A percentile compares a stretch with the other conserved stretches of the same genome.
Evolutionary conservation across 2,329 filamentous ascomycete genomes (phyloP).

Genomic region (Pseudogymnoascus verrucosus): DNA sequence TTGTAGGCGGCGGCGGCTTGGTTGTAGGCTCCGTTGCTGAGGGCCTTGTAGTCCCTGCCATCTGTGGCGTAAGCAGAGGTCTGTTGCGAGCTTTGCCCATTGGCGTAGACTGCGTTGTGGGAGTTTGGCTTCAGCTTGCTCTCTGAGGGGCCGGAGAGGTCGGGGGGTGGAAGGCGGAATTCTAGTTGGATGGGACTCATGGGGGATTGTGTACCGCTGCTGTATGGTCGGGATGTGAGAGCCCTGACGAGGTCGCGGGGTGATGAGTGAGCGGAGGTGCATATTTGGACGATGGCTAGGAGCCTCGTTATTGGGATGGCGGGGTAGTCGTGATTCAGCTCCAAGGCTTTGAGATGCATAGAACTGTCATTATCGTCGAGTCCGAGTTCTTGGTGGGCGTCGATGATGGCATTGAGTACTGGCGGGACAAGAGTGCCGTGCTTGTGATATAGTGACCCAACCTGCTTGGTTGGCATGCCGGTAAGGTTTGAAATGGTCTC

Average conservation of each 20-base stretch:
- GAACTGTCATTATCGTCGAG: conserved; percentile 38
- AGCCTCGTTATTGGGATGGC: conserved; percentile 40
- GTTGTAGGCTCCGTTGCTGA: conserved; percentile 37
- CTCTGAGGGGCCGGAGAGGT: not conserved
- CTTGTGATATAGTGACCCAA: conserved; percentile 53
- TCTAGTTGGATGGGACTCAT: conserved; percentile 20
- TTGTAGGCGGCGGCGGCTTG: conserved; percentile 52
- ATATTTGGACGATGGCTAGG: conserved; percentile 46
- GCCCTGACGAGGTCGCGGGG: conserved; percentile 53
- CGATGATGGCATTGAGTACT: conserved; percentile 45
- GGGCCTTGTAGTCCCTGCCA: conserved; percentile 8
- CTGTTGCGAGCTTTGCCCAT: not conserved
- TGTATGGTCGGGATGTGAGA: conserved; percentile 30
- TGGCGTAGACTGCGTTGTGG: conserved; percentile 10
- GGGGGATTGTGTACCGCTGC: conserved; percentile 10
- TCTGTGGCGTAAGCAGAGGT: not conserved
- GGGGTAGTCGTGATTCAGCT: conserved; percentile 47
- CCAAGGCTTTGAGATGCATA: conserved; percentile 41
- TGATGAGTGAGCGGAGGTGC: conserved; percentile 46
- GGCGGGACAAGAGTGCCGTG: conserved; percentile 46
- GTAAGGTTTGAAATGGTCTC: conserved; percentile 50
- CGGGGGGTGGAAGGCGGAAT: conserved; percentile 22
- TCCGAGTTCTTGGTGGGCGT: conserved; percentile 21
- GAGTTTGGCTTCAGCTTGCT: conserved; percentile 9
- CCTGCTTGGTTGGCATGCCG: conserved; percentile 36